Evolutionary conservation across 2,329 filamentous ascomycete species (phyloP), one percentile per base, ranked within the genome.

Genomic region (Xylariaceae sp.): DNA sequence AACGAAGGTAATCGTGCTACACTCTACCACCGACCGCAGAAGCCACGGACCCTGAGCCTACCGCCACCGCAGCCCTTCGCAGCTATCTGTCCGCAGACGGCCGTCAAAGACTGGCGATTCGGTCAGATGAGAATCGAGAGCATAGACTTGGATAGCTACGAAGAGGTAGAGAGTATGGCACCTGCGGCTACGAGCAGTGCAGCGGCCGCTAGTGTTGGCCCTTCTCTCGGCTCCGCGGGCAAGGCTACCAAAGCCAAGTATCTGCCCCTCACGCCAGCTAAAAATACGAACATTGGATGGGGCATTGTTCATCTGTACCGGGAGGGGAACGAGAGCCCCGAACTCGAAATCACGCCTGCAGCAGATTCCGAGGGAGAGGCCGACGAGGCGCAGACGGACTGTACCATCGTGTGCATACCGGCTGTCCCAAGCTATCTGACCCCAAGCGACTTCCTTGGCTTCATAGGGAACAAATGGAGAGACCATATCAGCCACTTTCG

Each of bases 391-490:
- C 61, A 66, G 47, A 68, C 77, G n/a, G 80, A 90, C 53, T 95
- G 89, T 68, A 94, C 89, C 2, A 96, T 90, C 0, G 73, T 99
- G 14, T 97, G 94, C 69, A 93, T 99, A 58, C 85, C 96, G 28
- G 92, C 93, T 5, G 93, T 99, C 13, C 94, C 94, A 6, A 94
- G 89, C 31, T 97, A 97, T 70, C 87, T 97, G 74, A 90, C 90
- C 7, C 89, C 92, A 0, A 88, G 88, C 6, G 93, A 97, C 65
- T 90, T 99, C 53, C 73, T 97, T 58, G 92, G 90, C 0, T 97
- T 95, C 63, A 83, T 97, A 6, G 94, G 94, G 3, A 89, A 96
- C 67, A 84, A 85, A 66, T 96, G 93, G 69, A 83, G 89, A 67
- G 83, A 88, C 52, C 82, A 92, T 54, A 90, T 99, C 53, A 94